phyloP scores from a whole-genome alignment of 257 asterid species.

The Thymus quinquecostatus region DNA sequence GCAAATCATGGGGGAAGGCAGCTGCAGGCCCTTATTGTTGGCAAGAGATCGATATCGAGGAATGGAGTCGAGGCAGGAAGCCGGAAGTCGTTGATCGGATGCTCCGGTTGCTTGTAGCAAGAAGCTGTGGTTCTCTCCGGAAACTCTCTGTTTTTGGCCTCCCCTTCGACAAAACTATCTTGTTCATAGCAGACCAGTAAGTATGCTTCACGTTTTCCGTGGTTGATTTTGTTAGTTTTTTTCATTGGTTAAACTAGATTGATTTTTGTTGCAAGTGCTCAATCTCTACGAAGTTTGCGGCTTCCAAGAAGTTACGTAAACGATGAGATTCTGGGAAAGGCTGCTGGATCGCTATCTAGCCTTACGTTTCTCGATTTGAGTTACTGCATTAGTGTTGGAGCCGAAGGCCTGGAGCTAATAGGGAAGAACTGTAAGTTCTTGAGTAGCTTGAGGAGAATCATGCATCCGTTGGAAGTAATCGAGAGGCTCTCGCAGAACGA shows the following conservation, averaged over 20 bases:
- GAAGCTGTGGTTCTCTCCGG: slow-evolving; percentile 73
- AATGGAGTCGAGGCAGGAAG: slow-evolving; percentile 65
- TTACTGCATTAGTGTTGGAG: slow-evolving; percentile 76
- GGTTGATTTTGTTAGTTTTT: not conserved
- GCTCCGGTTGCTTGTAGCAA: slow-evolving; percentile 61
- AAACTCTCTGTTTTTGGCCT: slow-evolving; percentile 70
- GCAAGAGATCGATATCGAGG: slow-evolving; percentile 91
- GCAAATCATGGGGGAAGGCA: slow-evolving; percentile 84
- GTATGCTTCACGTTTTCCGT: slow-evolving; percentile 23
- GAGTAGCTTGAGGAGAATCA: slow-evolving; percentile 57
- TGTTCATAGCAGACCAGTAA: slow-evolving; percentile 71
- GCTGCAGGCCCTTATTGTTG: slow-evolving; percentile 82
- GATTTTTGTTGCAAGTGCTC: slow-evolving; percentile 63
- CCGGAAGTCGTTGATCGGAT: slow-evolving; percentile 58
- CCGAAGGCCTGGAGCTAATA: slow-evolving; percentile 60
- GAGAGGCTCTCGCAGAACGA: slow-evolving; percentile 69
- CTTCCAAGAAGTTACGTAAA: slow-evolving; percentile 66
- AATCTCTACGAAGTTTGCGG: slow-evolving; percentile 53
- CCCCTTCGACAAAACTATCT: slow-evolving; percentile 51
- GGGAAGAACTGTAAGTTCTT: slow-evolving; percentile 72
- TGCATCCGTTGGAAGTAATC: slow-evolving; percentile 76
- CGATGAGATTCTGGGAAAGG: slow-evolving; percentile 47
- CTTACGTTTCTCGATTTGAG: slow-evolving; percentile 77
- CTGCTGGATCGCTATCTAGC: slow-evolving; percentile 46
- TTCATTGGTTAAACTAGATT: not conserved